These are phyloP conservation scores for Xylaria grammica DNA, from an alignment of 495 filamentous ascomycete genomes.

Conservation along the genomic window DNA sequence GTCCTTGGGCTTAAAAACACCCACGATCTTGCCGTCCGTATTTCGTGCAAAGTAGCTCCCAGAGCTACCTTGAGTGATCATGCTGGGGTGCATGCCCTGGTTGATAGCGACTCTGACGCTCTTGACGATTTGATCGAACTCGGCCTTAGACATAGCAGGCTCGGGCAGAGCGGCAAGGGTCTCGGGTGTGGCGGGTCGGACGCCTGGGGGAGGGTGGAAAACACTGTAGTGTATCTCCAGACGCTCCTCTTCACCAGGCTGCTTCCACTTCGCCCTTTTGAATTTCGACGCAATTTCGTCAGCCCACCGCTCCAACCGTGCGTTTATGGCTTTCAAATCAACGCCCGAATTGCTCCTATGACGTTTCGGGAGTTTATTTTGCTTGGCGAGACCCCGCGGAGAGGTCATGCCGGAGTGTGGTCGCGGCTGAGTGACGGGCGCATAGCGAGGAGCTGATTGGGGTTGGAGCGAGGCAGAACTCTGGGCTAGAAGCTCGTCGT, in stretches of 20 bases:
- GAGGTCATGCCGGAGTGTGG: slow-evolving; percentile 64
- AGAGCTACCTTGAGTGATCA: slow-evolving; percentile 96
- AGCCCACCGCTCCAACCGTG: slow-evolving; percentile 93
- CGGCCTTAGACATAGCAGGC: slow-evolving; percentile 70
- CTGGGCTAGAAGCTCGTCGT: slow-evolving; percentile 60
- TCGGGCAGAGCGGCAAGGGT: slow-evolving; percentile 61
- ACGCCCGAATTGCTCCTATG: slow-evolving; percentile 87
- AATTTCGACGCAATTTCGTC: slow-evolving; percentile 98
- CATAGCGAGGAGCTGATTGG: slow-evolving; percentile 71
- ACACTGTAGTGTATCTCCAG: slow-evolving; percentile 97
- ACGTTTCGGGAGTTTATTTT: slow-evolving; percentile 54
- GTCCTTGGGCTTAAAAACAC: slow-evolving; percentile 99
- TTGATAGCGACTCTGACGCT: slow-evolving; percentile 89
- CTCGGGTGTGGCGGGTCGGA: slow-evolving; percentile 78
- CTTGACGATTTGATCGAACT: slow-evolving; percentile 90
- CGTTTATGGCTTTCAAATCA: slow-evolving; percentile 98
- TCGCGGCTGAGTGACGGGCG: slow-evolving; percentile 65
- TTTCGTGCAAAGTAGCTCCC: slow-evolving; percentile 98
- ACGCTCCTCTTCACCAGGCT: slow-evolving; percentile 75
- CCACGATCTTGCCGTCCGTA: slow-evolving; percentile 88
- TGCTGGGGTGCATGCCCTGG: slow-evolving; percentile 87
- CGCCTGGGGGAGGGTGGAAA: slow-evolving; percentile 87
- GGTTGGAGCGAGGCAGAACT: slow-evolving; percentile 62
- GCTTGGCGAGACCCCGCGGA: slow-evolving; percentile 47
- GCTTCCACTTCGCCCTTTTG: slow-evolving; percentile 81